Conservation (phyloP, 306 rosid genomes). For the Quercus dentata region DNA sequence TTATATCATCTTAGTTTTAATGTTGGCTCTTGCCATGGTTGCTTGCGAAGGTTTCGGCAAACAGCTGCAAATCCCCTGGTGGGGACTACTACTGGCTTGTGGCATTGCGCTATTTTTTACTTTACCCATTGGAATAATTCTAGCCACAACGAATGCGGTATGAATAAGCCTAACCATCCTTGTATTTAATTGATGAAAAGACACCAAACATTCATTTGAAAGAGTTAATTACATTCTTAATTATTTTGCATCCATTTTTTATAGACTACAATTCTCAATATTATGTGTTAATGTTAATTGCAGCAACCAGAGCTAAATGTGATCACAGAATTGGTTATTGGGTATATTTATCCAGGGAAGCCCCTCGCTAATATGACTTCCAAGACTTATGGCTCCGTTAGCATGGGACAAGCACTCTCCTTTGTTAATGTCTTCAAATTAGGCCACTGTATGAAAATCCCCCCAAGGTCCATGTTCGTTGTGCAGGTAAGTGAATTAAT, state of each 20-base stretch:
- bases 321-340: conserved; percentile 74
- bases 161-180: neutral
- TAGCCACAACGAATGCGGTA: conserved; percentile 80
- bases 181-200: neutral
- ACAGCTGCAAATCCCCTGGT: conserved; percentile 88
- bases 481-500: conserved; percentile 39
- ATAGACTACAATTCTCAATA: too few relatives aligned
- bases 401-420: conserved; percentile 67
- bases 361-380: conserved; percentile 81
- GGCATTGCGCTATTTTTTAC: conserved; percentile 59
- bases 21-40: conserved; percentile 33
- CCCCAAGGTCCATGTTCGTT: conserved; percentile 69
- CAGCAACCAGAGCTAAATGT: conserved; percentile 71
- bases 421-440: conserved; percentile 63
- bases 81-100: conserved; percentile 71
- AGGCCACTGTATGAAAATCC: conserved; percentile 88
- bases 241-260: neutral
- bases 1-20: conserved; percentile 23
- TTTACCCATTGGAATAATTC: conserved; percentile 68
- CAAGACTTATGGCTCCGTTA: conserved; percentile 79
- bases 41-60: conserved; percentile 64
- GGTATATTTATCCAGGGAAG: conserved; percentile 66
- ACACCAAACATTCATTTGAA: neutral
- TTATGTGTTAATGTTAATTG: neutral
- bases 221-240: too few relatives aligned